These are phyloP conservation scores for Salix dunnii DNA, from an alignment of 345 rosid genomes.

Conservation along the genomic window DNA sequence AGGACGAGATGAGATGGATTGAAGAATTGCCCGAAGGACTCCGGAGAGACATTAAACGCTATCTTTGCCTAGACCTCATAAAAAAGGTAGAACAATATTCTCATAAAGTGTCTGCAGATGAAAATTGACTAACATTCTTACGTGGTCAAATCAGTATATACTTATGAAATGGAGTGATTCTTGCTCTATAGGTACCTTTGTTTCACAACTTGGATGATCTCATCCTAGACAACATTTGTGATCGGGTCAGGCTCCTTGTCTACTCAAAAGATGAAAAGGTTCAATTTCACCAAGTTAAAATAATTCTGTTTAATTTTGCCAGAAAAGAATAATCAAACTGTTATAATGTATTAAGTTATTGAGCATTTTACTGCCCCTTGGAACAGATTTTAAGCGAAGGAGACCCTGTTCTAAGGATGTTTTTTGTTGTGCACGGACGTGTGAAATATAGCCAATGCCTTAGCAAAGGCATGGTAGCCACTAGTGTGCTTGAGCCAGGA, in stretches of 20 bases:
- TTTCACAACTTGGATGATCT: slow-evolving; percentile 58
- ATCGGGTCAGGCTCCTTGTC: slow-evolving; percentile 48
- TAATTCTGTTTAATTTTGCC: neutral
- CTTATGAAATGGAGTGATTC: neutral
- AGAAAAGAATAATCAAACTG: too few relatives aligned
- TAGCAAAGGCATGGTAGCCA: slow-evolving; percentile 43
- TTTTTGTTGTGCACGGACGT: slow-evolving; percentile 45
- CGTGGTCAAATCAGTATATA: neutral
- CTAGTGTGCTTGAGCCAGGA: slow-evolving; percentile 46
- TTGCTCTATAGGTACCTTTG: slow-evolving; percentile 41
- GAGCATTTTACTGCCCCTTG: neutral
- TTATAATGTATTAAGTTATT: neutral
- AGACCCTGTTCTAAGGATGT: slow-evolving; percentile 54
- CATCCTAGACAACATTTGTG: slow-evolving; percentile 57
- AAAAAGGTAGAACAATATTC: slow-evolving; percentile 35
- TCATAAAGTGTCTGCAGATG: neutral
- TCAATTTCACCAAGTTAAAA: neutral
- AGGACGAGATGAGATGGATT: slow-evolving; percentile 48
- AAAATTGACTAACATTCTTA: neutral
- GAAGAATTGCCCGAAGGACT: slow-evolving; percentile 62
- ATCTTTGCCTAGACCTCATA: slow-evolving; percentile 54
- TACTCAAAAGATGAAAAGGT: slow-evolving; percentile 63
- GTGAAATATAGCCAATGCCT: slow-evolving; percentile 46
- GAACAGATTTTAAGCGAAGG: slow-evolving; percentile 59
- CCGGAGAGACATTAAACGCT: slow-evolving; percentile 54